Evolutionary conservation across 2,329 filamentous ascomycete genomes (phyloP).

Genomic region (Exophiala calicioides): DNA sequence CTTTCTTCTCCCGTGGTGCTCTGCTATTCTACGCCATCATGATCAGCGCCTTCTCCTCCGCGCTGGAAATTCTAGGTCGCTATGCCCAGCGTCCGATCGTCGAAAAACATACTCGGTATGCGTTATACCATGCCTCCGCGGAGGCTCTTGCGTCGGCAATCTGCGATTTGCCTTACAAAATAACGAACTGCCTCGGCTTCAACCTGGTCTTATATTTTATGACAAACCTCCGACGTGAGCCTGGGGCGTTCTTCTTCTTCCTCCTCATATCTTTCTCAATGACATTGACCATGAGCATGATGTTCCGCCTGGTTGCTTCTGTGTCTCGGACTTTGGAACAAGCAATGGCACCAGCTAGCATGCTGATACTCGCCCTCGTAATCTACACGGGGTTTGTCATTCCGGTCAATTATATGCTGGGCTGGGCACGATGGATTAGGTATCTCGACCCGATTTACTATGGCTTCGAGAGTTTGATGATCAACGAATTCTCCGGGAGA

Average conservation of each 20-base stretch:
- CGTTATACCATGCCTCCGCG: slow-evolving; percentile 83
- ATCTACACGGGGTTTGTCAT: slow-evolving; percentile 71
- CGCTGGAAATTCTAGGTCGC: slow-evolving; percentile 70
- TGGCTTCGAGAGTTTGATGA: slow-evolving; percentile 62
- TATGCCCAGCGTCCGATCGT: slow-evolving; percentile 90
- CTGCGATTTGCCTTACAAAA: slow-evolving; percentile 80
- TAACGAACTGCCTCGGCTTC: slow-evolving; percentile 72
- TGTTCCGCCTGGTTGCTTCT: slow-evolving; percentile 69
- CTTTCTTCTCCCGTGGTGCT: slow-evolving; percentile 65
- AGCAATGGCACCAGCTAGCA: slow-evolving; percentile 59
- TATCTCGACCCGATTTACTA: slow-evolving; percentile 68
- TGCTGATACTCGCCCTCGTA: slow-evolving; percentile 58
- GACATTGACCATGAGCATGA: slow-evolving; percentile 54
- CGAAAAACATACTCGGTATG: slow-evolving; percentile 84
- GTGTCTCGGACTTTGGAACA: slow-evolving; percentile 66
- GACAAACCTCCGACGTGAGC: slow-evolving; percentile 73
- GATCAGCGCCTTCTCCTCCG: slow-evolving; percentile 62
- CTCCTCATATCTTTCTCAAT: slow-evolving; percentile 65
- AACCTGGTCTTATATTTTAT: slow-evolving; percentile 85
- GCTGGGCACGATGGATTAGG: slow-evolving; percentile 70
- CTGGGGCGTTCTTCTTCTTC: slow-evolving; percentile 83
- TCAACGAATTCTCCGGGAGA: slow-evolving; percentile 63
- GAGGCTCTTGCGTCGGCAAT: slow-evolving; percentile 88
- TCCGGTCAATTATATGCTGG: slow-evolving; percentile 58
- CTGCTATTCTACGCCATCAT: slow-evolving; percentile 66